Evolutionary conservation across 1,284 basidiomycete genomes (phyloP), one percentile per base, ranked within the genome.

Genomic region (Rhodotorula sp.): DNA sequence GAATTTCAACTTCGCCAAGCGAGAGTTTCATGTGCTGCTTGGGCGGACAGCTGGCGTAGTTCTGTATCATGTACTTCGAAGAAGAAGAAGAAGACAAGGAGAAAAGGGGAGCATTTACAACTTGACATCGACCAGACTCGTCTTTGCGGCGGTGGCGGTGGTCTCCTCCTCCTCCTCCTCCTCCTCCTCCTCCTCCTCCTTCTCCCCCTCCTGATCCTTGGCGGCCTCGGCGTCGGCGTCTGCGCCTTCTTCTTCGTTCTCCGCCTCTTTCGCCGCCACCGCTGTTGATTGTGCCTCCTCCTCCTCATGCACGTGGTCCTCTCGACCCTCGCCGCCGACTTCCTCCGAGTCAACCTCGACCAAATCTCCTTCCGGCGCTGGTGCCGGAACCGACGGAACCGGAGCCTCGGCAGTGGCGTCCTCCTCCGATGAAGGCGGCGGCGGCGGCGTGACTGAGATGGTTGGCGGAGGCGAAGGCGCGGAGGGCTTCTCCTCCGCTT

Each of bases 81-180:
- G 34, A 28, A 28, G 28, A 28, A 28, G 28, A 28, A 34, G 34
- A 43, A 43, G 38, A 14, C 10, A 43, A 43, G 38, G 10, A 43
- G 38, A 43, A 12, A 43, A 43, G 38, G 38, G 10, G 38, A 43
- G 38, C 38, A 52, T 52, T 55, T 26, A 55, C 28, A 68, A 21
- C 21, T 26, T 54, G 50, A 68, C 52, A 18, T 68, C 67, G 43
- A 68, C 67, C 23, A 68, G 67, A 23, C 62, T 68, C 62, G 67
- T 38, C 43, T 68, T 57, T 10, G n/a, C 38, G 8, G 26, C 54
- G 26, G 28, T 28, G 28, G 49, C 49, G 5, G 49, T 18, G 19
- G 49, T 50, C 19, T 50, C 49, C 19, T 16, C 48, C 18, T 12
- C 4, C 48, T 49, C 48, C 48, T 16, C 55, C 23, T 34, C 66